phyloP scores from a whole-genome alignment of 192 early-diverging fungal species.

The Powellomyces hirtus region DNA sequence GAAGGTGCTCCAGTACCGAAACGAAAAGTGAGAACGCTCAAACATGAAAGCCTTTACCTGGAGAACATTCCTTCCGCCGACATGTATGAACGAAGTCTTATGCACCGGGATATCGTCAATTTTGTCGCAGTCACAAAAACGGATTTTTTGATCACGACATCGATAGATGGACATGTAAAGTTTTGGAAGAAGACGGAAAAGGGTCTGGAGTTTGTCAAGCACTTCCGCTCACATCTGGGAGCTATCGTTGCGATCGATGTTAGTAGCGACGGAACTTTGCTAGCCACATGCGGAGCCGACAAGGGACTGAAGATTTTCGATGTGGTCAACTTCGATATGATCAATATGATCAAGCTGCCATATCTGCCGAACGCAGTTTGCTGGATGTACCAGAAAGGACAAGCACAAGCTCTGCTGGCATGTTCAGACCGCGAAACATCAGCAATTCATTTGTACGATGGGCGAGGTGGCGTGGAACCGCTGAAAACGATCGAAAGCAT shows the following conservation, averaged over 20 bases:
- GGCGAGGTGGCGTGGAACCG: conserved; percentile 61
- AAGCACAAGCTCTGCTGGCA: conserved; percentile 79
- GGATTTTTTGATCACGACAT: conserved; percentile 93
- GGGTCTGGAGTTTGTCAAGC: conserved; percentile 99
- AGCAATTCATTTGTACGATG: conserved; percentile 80
- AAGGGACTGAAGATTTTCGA: conserved; percentile 92
- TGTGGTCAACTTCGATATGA: conserved; percentile 98
- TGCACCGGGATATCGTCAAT: conserved; percentile 92
- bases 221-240: conserved; percentile 86
- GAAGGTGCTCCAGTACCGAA: conserved; percentile 11
- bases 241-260: conserved; percentile 48
- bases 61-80: conserved; percentile 80
- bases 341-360: conserved; percentile 83
- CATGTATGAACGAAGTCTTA: conserved; percentile 92
- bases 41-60: conserved; percentile 74
- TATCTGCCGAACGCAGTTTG: conserved; percentile 75
- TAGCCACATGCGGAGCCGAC: conserved; percentile 82
- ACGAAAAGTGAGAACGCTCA: conserved; percentile 27
- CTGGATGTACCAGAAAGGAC: conserved; percentile 83
- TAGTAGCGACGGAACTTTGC: conserved; percentile 68
- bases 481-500: conserved; percentile 63
- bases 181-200: conserved; percentile 95
- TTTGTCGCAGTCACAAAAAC: conserved; percentile 71
- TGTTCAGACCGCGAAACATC: conserved; percentile 73
- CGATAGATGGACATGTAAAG: conserved; percentile 94